These are phyloP conservation scores for Suhomyces pyralidae DNA, from an alignment of 805 yeast species.

Conservation along the genomic window DNA sequence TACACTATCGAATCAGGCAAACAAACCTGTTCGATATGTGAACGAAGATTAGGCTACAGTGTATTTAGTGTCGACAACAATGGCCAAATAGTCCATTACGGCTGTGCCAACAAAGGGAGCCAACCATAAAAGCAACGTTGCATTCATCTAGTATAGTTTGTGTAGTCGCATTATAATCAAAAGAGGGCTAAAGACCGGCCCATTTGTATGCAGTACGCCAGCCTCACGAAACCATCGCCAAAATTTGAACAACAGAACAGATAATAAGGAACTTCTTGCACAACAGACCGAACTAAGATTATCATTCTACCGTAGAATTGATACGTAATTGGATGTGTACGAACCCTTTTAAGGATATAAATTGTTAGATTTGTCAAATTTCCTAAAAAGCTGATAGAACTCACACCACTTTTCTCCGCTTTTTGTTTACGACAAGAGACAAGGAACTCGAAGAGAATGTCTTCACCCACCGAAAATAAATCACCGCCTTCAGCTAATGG, in stretches of 20 bases:
- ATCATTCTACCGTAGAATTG: neutral
- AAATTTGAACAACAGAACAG: neutral
- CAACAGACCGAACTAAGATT: neutral
- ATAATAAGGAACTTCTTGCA: neutral
- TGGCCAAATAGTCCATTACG: conserved; percentile 52
- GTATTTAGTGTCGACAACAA: conserved; percentile 50
- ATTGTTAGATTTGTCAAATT: neutral
- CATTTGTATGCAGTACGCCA: neutral
- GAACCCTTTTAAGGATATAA: neutral
- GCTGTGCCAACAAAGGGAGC: conserved; percentile 36
- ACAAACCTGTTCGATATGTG: conserved; percentile 58
- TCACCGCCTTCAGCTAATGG: conserved; percentile 1
- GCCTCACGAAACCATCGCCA: neutral
- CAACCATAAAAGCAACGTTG: neutral
- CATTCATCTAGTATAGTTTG: neutral
- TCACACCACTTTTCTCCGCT: neutral
- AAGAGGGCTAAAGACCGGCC: neutral
- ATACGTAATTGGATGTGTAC: neutral
- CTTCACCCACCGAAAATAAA: conserved; percentile 3
- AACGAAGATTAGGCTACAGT: conserved; percentile 51
- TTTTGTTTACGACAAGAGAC: neutral
- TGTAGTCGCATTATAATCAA: neutral
- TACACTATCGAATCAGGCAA: conserved; percentile 37
- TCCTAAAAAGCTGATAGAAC: neutral
- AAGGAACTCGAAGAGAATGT: conserved; percentile 3